phyloP scores from a whole-genome alignment of 345 rosid genomes.

The Conringia planisiliqua region DNA sequence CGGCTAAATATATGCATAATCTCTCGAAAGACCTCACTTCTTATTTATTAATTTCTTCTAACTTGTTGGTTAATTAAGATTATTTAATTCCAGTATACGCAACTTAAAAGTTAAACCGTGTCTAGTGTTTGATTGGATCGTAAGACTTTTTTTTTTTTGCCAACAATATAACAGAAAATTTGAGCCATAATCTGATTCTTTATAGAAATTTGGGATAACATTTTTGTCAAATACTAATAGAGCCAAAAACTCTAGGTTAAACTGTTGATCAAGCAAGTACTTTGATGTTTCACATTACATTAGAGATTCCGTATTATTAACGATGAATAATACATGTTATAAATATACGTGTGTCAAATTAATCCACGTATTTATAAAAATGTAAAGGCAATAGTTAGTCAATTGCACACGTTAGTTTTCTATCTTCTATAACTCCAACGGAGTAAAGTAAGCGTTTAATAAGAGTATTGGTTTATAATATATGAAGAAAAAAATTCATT shows the following conservation, averaged over 20 bases:
- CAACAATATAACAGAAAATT: not conserved
- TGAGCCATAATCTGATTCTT: too few relatives aligned
- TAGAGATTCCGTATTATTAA: not conserved
- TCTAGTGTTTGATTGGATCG: not conserved
- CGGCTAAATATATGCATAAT: slow-evolving; percentile 18
- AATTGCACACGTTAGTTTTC: slow-evolving; percentile 6
- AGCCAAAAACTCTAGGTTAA: not conserved
- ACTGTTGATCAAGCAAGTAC: not conserved
- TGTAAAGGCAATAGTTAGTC: not conserved
- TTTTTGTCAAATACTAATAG: not conserved
- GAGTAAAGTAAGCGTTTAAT: slow-evolving; percentile 5
- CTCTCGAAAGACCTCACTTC: slow-evolving; percentile 8
- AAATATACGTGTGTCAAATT: not conserved
- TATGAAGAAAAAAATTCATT: not conserved
- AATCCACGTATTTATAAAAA: not conserved
- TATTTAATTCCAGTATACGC: slow-evolving; percentile 5
- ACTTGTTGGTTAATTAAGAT: slow-evolving; percentile 3
- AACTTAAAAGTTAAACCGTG: not conserved
- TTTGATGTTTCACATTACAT: not conserved
- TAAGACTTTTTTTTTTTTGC: not conserved
- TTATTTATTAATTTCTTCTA: not conserved
- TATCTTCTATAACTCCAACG: slow-evolving; percentile 3
- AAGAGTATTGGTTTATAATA: not conserved
- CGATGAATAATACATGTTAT: not conserved
- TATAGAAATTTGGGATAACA: too few relatives aligned